These are phyloP conservation scores for Gloeopeniophorella convolvens DNA, from an alignment of 768 basidiomycete species.

Conservation along the genomic window DNA sequence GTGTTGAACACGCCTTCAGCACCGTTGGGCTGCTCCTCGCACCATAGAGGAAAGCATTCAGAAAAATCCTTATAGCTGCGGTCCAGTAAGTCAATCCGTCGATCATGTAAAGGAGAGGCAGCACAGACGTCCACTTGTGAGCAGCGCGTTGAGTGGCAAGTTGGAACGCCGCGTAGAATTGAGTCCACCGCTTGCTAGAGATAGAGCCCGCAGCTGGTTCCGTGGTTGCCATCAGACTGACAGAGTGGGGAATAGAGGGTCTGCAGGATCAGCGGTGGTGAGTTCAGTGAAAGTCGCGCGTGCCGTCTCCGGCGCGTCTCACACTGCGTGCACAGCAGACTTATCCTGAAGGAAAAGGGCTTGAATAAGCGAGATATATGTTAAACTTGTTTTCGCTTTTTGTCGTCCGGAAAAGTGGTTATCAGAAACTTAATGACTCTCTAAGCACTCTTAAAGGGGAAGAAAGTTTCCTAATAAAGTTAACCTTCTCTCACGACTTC, in stretches of 20 bases:
- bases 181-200: conserved; percentile 41
- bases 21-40: conserved; percentile 31
- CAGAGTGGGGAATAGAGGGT: neutral
- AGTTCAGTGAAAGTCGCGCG: no score
- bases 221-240: conserved; percentile 23
- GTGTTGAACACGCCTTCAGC: conserved; percentile 39
- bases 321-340: no score
- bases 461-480: no score
- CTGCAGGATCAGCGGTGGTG: no score
- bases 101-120: neutral
- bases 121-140: conserved; percentile 48
- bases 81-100: neutral
- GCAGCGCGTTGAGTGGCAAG: conserved; percentile 46
- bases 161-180: conserved; percentile 46
- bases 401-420: no score
- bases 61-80: conserved; percentile 42
- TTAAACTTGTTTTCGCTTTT: no score
- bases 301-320: no score
- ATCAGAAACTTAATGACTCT: no score
- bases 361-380: no score
- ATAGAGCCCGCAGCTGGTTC: conserved; percentile 20
- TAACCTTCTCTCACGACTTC: no score
- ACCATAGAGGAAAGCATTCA: conserved; percentile 35
- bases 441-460: no score
- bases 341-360: no score